Conservation (phyloP, 495 filamentous ascomycete species). For the Cercophora samala region DNA sequence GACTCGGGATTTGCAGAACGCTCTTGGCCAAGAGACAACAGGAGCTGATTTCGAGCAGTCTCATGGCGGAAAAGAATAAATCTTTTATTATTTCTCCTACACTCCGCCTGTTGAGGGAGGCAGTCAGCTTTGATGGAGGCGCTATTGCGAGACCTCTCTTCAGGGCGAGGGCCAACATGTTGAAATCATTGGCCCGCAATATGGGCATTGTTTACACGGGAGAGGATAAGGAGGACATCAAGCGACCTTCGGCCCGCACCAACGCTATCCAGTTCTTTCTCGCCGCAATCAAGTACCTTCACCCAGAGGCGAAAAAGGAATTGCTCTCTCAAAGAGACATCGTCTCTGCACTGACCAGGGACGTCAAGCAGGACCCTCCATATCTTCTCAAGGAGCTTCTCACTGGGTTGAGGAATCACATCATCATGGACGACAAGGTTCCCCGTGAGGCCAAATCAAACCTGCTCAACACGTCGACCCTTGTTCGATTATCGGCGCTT, state of each 20-base stretch:
- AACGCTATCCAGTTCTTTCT: conserved; percentile 75
- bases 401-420: conserved; percentile 56
- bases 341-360: conserved; percentile 62
- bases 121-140: conserved; percentile 77
- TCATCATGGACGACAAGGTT: conserved; percentile 68
- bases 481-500: conserved; percentile 67
- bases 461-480: conserved; percentile 65
- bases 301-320: conserved; percentile 66
- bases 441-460: conserved; percentile 65
- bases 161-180: conserved; percentile 63
- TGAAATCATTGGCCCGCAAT: conserved; percentile 66
- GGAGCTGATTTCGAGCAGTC: conserved; percentile 65
- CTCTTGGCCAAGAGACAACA: conserved; percentile 70
- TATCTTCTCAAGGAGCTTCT: conserved; percentile 67
- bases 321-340: conserved; percentile 71
- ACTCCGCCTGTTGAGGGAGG: conserved; percentile 73
- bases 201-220: conserved; percentile 53
- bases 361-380: conserved; percentile 68
- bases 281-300: conserved; percentile 66
- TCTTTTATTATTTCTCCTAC: conserved; percentile 82
- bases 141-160: conserved; percentile 68
- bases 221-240: conserved; percentile 49
- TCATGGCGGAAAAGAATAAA: conserved; percentile 70
- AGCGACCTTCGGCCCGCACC: conserved; percentile 67
- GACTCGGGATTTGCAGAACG: conserved; percentile 67